Percentiles rank a stretch among this genome's conserved stretches.
These are phyloP conservation scores for Taphrina communis DNA, from an alignment of 1,139 yeast genomes.

Conservation along the genomic window DNA sequence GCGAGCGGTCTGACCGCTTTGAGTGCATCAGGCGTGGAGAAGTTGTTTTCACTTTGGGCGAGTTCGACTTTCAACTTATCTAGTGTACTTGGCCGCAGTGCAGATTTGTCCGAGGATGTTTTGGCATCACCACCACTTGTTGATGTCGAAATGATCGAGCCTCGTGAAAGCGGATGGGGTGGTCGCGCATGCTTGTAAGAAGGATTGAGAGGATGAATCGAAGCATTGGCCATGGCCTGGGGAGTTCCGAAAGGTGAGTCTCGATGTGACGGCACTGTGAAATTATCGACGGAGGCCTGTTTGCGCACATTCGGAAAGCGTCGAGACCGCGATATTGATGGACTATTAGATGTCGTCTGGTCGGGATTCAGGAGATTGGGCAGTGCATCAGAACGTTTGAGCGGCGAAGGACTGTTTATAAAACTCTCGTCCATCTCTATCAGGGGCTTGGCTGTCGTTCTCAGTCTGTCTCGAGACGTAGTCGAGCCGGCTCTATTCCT, in stretches of 20 bases:
- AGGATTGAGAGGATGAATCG: conserved; percentile 43
- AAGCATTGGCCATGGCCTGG: conserved; percentile 44
- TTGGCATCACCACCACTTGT: conserved; percentile 41
- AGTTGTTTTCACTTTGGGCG: conserved; percentile 41
- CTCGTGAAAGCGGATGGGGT: conserved; percentile 47
- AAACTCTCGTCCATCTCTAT: conserved; percentile 22
- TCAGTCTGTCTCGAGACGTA: conserved; percentile 22
- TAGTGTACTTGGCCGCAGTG: conserved; percentile 1
- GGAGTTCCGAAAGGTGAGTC: conserved; percentile 47
- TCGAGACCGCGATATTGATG: conserved; percentile 41
- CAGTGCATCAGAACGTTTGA: conserved; percentile 37
- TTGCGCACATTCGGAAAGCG: conserved; percentile 44
- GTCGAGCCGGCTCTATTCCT: conserved; percentile 33
- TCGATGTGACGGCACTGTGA: conserved; percentile 40
- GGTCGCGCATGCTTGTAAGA: conserved; percentile 11
- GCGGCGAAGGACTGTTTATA: conserved; percentile 37
- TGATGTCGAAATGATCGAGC: conserved; percentile 41
- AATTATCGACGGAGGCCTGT: conserved; percentile 47
- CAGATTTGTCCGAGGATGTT: conserved; percentile 7
- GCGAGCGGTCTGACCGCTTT: conserved; percentile 81
- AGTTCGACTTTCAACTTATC: conserved; percentile 9
- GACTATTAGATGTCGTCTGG: conserved; percentile 51
- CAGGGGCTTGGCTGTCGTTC: conserved; percentile 27
- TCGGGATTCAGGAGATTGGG: conserved; percentile 50
- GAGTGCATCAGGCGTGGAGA: conserved; percentile 61